phyloP scores from a whole-genome alignment of 495 filamentous ascomycete species.

The Hyaloscypha bicolor region DNA sequence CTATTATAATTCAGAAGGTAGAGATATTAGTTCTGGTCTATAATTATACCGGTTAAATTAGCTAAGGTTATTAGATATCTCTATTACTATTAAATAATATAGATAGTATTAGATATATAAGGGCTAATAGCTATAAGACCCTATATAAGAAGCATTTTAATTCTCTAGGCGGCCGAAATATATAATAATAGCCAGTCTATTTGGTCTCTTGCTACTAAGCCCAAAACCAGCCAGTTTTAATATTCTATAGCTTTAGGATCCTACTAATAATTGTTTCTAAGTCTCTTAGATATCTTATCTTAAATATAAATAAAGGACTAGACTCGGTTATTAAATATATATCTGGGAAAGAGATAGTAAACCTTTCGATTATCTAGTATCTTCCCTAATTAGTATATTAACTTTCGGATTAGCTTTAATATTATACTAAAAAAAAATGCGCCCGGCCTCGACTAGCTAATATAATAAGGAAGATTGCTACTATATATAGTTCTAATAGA shows the following conservation, averaged over 20 bases:
- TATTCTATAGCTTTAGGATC: conserved; percentile 17
- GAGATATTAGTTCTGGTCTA: too few relatives aligned
- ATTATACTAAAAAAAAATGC: neutral
- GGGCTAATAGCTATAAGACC: neutral
- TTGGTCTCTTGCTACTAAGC: conserved; percentile 13
- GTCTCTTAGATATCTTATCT: too few relatives aligned
- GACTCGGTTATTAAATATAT: conserved; percentile 8
- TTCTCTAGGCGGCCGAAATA: neutral
- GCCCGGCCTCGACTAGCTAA: neutral
- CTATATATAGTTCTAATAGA: neutral
- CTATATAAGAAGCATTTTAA: conserved; percentile 2
- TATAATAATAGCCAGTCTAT: conserved; percentile 12
- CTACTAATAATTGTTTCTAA: conserved; percentile 6
- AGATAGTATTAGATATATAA: too few relatives aligned
- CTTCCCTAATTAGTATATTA: conserved; percentile 2
- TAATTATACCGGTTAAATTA: too few relatives aligned
- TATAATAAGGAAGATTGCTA: neutral
- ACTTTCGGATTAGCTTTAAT: conserved; percentile 5
- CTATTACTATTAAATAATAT: too few relatives aligned
- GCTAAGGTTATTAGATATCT: too few relatives aligned
- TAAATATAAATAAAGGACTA: conserved; percentile 10
- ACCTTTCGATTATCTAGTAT: conserved; percentile 1
- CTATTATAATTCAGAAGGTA: too few relatives aligned
- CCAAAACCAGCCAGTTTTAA: conserved; percentile 23
- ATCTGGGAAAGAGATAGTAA: conserved; percentile 13